Evolutionary conservation across 2,329 filamentous ascomycete genomes (phyloP).

Genomic region (Venturia pyrina): DNA sequence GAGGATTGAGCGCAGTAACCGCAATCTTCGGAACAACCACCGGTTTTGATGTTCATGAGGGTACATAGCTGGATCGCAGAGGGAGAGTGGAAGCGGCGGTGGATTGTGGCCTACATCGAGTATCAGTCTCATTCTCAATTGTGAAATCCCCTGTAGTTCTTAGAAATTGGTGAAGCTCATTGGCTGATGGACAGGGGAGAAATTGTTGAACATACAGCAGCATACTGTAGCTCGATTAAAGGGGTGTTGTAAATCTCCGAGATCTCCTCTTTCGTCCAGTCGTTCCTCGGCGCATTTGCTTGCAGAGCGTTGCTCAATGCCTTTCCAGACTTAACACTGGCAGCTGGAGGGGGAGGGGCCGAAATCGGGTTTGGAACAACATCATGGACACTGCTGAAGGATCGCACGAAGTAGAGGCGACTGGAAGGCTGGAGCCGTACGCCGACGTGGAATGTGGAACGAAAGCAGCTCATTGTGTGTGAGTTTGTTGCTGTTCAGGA

Average conservation of each 20-base stretch:
- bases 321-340: background rate
- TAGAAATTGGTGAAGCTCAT: background rate
- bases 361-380: constrained; percentile 12
- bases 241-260: constrained; percentile 72
- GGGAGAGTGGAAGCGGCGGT: constrained; percentile 78
- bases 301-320: constrained; percentile 43
- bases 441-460: constrained; percentile 9
- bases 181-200: constrained; percentile 7
- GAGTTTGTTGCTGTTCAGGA: background rate
- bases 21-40: constrained; percentile 86
- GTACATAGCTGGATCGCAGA: constrained; percentile 84
- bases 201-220: constrained; percentile 47
- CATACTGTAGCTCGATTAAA: constrained; percentile 66
- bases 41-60: constrained; percentile 93
- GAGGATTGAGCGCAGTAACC: constrained; percentile 88
- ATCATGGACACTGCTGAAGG: constrained; percentile 12
- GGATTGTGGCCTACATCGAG: constrained; percentile 54
- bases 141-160: background rate
- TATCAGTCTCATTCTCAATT: background rate
- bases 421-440: constrained; percentile 8
- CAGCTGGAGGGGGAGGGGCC: constrained; percentile 15
- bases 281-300: constrained; percentile 52
- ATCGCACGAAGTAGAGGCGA: background rate
- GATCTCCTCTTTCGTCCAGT: constrained; percentile 78
- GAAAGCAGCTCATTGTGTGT: constrained; percentile 7